Percentiles rank a stretch among this genome's conserved stretches.
Conservation (phyloP, 768 basidiomycete species). For the Leccinum arenicola region DNA sequence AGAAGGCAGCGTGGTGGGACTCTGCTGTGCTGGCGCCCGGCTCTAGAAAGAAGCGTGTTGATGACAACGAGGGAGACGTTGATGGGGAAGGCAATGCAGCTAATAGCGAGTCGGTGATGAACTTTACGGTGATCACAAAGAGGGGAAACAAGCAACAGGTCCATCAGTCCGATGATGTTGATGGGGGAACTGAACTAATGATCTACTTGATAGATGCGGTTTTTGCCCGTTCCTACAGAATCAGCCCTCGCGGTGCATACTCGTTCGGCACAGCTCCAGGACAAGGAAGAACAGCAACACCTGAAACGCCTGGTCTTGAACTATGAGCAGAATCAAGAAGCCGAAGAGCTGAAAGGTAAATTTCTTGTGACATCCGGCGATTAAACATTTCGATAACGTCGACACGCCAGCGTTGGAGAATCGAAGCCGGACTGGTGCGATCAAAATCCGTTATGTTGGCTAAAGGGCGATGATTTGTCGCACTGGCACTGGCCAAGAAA, state of each 20-base stretch:
- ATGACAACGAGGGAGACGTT: constrained; percentile 55
- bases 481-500: constrained; percentile 14
- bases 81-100: constrained; percentile 36
- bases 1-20: constrained; percentile 90
- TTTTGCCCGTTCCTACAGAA: constrained; percentile 83
- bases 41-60: constrained; percentile 60
- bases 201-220: constrained; percentile 56
- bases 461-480: constrained; percentile 33
- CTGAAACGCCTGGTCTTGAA: constrained; percentile 92
- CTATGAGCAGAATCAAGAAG: constrained; percentile 88
- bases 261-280: constrained; percentile 85
- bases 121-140: constrained; percentile 90
- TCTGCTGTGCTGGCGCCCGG: constrained; percentile 72
- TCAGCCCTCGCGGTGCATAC: constrained; percentile 91
- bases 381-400: background rate
- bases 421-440: constrained; percentile 61
- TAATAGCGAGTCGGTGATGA: constrained; percentile 56
- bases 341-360: constrained; percentile 74
- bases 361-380: background rate
- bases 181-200: constrained; percentile 8
- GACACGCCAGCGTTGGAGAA: constrained; percentile 56
- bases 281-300: constrained; percentile 95
- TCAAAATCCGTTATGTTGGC: constrained; percentile 78
- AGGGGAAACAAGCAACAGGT: constrained; percentile 92
- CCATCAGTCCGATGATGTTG: constrained; percentile 1